Percentiles rank a stretch among this genome's conserved stretches.
Evolutionary conservation across 192 early-diverging fungal genomes (phyloP).

Genomic region (Podila horticola): DNA sequence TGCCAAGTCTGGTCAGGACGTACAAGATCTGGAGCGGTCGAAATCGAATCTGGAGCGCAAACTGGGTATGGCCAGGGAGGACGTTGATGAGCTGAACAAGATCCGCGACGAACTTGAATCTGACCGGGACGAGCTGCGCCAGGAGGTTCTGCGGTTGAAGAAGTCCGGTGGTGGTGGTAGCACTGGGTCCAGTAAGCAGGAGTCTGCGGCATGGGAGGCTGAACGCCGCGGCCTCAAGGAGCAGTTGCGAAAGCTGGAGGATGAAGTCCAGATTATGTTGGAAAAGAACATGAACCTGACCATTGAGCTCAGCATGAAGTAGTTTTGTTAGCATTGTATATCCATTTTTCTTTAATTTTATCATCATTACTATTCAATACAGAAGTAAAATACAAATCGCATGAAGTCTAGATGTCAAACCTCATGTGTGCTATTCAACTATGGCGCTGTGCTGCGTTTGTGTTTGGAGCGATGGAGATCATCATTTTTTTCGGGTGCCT

Average conservation of each 20-base stretch:
- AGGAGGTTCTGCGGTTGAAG: constrained; percentile 31
- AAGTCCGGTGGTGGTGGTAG: constrained; percentile 11
- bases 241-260: constrained; percentile 26
- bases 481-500: too few relatives aligned
- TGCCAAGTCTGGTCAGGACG: constrained; percentile 37
- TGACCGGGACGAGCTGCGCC: constrained; percentile 28
- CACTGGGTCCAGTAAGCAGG: neutral
- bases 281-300: constrained; percentile 53
- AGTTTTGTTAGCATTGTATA: neutral
- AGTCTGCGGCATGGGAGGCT: constrained; percentile 35
- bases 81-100: constrained; percentile 48
- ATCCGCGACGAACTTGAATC: constrained; percentile 43
- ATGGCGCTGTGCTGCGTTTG: too few relatives aligned
- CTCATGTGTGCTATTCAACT: too few relatives aligned
- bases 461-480: too few relatives aligned
- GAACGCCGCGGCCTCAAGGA: constrained; percentile 25
- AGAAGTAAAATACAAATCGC: too few relatives aligned
- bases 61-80: constrained; percentile 41
- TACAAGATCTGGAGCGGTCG: constrained; percentile 41
- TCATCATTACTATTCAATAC: too few relatives aligned
- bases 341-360: neutral
- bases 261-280: constrained; percentile 49
- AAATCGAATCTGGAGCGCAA: constrained; percentile 46
- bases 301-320: constrained; percentile 46
- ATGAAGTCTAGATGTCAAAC: too few relatives aligned